Evolutionary conservation across 73 alveolate genomes (phyloP).

Genomic region (Tetrahymena malaccensis): DNA sequence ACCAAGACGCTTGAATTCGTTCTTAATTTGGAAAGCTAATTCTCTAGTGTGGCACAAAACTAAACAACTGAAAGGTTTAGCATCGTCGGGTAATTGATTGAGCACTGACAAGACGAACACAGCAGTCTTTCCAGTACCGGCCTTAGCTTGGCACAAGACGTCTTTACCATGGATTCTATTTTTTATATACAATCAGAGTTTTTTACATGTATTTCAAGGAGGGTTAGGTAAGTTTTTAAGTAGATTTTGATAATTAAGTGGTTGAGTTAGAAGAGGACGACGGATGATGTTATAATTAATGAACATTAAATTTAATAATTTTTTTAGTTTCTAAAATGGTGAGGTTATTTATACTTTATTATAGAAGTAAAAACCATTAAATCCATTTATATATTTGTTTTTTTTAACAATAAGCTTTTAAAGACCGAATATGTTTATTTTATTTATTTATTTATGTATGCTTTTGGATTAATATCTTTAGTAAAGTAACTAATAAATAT

Average conservation of each 20-base stretch:
- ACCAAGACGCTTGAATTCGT: conserved; percentile 91
- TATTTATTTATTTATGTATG: not conserved
- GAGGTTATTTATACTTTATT: not conserved
- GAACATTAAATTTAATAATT: not conserved
- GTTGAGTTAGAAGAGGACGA: conserved; percentile 13
- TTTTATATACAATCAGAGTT: conserved; percentile 1
- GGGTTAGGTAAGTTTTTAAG: not conserved
- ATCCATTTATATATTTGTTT: not conserved
- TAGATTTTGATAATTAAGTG: not conserved
- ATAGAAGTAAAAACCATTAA: not conserved
- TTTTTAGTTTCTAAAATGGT: not conserved
- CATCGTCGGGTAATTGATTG: conserved; percentile 82
- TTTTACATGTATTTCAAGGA: not conserved
- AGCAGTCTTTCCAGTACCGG: conserved; percentile 99
- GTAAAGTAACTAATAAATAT: not conserved
- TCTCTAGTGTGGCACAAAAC: conserved; percentile 99
- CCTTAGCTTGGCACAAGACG: conserved; percentile 78
- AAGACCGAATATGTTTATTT: not conserved
- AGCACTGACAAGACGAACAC: conserved; percentile 97
- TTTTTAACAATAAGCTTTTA: not conserved
- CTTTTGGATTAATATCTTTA: not conserved
- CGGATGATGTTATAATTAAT: conserved; percentile 15
- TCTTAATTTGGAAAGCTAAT: conserved; percentile 95
- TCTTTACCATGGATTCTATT: conserved; percentile 31
- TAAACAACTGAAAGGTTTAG: conserved; percentile 92